Evolutionary conservation across 78 protist species (phyloP).

Genomic region (Dictyostelium discoideum): DNA sequence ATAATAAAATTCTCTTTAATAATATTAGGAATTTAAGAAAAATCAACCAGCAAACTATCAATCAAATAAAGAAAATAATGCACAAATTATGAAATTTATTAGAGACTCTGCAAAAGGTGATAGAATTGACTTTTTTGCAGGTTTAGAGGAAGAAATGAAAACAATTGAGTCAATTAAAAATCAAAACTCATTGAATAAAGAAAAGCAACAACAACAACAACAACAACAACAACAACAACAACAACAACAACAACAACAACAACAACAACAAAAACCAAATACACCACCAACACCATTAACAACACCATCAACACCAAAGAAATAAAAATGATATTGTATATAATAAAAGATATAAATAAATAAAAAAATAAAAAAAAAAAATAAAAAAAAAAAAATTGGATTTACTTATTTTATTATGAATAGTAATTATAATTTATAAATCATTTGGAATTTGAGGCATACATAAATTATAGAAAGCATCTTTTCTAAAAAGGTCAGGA

Average conservation of each 20-base stretch:
- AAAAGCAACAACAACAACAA: not conserved
- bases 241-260: no score
- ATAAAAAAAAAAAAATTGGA: no score
- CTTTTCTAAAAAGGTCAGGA: slow-evolving; percentile 68
- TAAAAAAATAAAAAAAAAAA: not conserved
- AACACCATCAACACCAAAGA: not conserved
- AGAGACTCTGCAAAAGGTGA: slow-evolving; percentile 36
- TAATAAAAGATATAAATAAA: no score
- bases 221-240: not conserved
- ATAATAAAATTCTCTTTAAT: no score
- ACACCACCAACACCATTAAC: not conserved
- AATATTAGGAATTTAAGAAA: not conserved
- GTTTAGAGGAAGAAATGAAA: slow-evolving; percentile 13
- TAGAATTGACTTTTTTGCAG: slow-evolving; percentile 16
- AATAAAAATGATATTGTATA: not conserved
- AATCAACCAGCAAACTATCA: not conserved
- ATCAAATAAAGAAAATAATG: slow-evolving; percentile 36
- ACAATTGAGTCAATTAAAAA: not conserved
- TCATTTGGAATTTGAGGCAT: slow-evolving; percentile 55
- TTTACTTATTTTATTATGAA: not conserved
- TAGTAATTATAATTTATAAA: slow-evolving; percentile 12
- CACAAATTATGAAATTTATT: slow-evolving; percentile 39
- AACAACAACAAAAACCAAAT: not conserved
- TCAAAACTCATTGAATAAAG: not conserved
- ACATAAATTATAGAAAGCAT: slow-evolving; percentile 82